Evolutionary conservation across 768 basidiomycete species (phyloP).

Genomic region (Myochromella boudieri): DNA sequence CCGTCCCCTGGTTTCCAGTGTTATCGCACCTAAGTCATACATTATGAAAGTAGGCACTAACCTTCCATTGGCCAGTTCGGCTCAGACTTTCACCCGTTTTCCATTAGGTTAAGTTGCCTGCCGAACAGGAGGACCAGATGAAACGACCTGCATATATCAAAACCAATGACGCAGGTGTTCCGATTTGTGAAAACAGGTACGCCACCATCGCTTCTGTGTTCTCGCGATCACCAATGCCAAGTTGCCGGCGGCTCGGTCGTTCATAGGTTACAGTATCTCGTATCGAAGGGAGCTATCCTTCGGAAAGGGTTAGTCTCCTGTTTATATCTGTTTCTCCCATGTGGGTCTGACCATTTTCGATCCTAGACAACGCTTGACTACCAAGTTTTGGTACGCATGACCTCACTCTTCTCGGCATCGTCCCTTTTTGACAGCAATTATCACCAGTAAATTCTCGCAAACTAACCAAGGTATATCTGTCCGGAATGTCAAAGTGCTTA

Average conservation of each 20-base stretch:
- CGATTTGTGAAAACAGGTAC: slow-evolving; percentile 85
- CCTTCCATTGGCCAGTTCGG: background rate
- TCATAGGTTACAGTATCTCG: slow-evolving; percentile 80
- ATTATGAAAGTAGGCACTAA: slow-evolving; percentile 69
- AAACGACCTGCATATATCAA: slow-evolving; percentile 85
- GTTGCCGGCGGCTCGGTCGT: slow-evolving; percentile 26
- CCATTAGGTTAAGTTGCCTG: slow-evolving; percentile 79
- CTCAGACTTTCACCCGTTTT: slow-evolving; percentile 4
- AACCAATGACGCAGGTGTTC: slow-evolving; percentile 70
- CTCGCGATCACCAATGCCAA: slow-evolving; percentile 18
- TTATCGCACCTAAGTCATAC: slow-evolving; percentile 82
- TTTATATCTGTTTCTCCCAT: slow-evolving; percentile 16
- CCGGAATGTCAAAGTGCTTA: background rate
- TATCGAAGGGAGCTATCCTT: slow-evolving; percentile 83
- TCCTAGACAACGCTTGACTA: slow-evolving; percentile 73
- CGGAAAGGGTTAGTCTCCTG: slow-evolving; percentile 68
- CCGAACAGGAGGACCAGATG: slow-evolving; percentile 80
- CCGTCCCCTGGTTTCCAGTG: slow-evolving; percentile 72
- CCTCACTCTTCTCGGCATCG: background rate
- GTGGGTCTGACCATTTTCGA: slow-evolving; percentile 18
- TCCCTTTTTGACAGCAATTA: background rate
- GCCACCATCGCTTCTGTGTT: slow-evolving; percentile 20
- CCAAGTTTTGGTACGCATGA: slow-evolving; percentile 73
- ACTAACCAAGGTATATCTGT: slow-evolving; percentile 46
- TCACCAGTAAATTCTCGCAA: slow-evolving; percentile 71